A percentile compares a stretch with the other conserved stretches of the same genome.
Evolutionary conservation across 176 grass and related monocot genomes (phyloP).

Genomic region (Stipa capillata): DNA sequence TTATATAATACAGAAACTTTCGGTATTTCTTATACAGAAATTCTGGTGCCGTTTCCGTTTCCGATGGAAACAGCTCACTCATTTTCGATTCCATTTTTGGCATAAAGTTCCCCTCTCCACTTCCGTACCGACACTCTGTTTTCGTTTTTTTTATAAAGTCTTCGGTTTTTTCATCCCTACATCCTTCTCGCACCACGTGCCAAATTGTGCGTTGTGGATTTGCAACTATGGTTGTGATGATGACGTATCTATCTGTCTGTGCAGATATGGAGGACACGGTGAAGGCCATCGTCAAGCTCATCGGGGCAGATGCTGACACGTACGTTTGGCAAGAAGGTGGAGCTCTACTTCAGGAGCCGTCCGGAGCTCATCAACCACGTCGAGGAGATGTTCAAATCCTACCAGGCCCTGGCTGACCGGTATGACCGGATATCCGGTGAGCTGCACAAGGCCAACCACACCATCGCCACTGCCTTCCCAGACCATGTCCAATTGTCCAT

Average conservation of each 20-base stretch:
- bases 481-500: conserved; percentile 74
- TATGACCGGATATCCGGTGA: conserved; percentile 63
- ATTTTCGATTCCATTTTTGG: no score
- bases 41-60: no score
- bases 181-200: no score
- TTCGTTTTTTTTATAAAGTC: no score
- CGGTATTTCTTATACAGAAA: no score
- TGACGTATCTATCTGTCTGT: not conserved
- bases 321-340: conserved; percentile 83
- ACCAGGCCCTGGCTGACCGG: conserved; percentile 64
- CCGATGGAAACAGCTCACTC: no score
- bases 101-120: no score
- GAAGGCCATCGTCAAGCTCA: conserved; percentile 71
- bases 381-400: conserved; percentile 72
- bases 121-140: no score
- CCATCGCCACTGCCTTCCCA: conserved; percentile 72
- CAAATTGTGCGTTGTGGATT: not conserved
- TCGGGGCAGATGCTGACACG: conserved; percentile 73
- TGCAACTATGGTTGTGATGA: not conserved
- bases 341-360: conserved; percentile 81
- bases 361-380: conserved; percentile 83
- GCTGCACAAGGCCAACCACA: conserved; percentile 96
- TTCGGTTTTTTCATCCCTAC: no score
- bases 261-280: conserved; percentile 91
- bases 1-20: no score